Base-by-base conservation (phyloP, 305 asterid species). In the Fraxinus ornus region DNA sequence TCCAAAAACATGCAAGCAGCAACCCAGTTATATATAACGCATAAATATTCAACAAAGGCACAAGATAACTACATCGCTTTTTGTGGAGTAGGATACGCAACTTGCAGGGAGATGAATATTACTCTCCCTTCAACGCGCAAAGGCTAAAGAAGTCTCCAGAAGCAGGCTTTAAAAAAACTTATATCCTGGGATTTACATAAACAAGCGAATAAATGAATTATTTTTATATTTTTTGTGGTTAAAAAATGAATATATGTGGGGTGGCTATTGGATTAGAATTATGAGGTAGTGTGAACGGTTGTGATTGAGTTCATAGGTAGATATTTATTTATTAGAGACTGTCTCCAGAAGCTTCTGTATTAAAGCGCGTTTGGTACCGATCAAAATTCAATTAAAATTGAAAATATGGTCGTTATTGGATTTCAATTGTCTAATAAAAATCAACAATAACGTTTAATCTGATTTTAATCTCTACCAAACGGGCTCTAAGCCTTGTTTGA, bases 281-380 rank as follows among this genome's bases (percentile, higher is more conserved):
- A 80, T 82, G 83, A 84, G 24, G 44, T 35, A 75, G 22, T 8
- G 68, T 87, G 44, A 68, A 90, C 88, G 93, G 89, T 87, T 83
- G 28, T 41, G 95, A 90, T 90, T 77, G 70, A 17, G 64, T 47
- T 41, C 77, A 24, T 80, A 39, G 82, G 52, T 35, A 85, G 93
- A 90, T 90, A 90, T 88, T 90, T 91, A 28, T 28, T 28, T 64
- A 22, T 6, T 17, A 66, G 0, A 28, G 47, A 33, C 76, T 76
- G 71, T 77, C 86, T 90, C 93, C 87, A 89, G 92, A 91, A 90
- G 57, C 89, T 89, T 90, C 95, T 83, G 41, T 8, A 24, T 24
- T 24, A 24, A 24, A 1, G 1, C 0, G 26, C 26, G 26, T 24
- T 24, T 24, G 26, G 26, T 24, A 24, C 26, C 26, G 26, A 24